Evolutionary conservation across 176 grass and related monocot genomes (phyloP).

Genomic region (Phragmites australis): DNA sequence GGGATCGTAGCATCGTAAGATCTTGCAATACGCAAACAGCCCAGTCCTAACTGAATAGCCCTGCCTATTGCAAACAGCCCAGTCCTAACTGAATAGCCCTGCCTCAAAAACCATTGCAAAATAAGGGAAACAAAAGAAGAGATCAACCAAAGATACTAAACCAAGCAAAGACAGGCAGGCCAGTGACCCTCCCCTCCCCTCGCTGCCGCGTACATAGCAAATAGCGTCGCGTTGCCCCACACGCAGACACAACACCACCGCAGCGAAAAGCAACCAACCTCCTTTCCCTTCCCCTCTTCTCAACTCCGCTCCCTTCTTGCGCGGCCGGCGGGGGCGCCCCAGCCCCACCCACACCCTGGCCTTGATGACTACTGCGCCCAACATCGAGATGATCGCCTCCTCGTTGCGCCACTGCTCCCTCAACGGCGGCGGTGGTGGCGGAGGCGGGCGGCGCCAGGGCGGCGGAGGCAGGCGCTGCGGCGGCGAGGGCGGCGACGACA

Average conservation of each 20-base stretch:
- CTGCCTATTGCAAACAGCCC: no score
- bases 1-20: no score
- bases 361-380: slow-evolving; percentile 73
- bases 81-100: neutral
- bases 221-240: neutral
- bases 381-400: slow-evolving; percentile 74
- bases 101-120: neutral
- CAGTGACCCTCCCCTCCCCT: neutral
- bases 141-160: neutral
- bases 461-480: neutral
- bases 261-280: slow-evolving; percentile 22
- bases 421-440: slow-evolving; percentile 19
- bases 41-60: no score
- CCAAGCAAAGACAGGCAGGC: neutral
- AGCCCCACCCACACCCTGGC: neutral
- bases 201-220: neutral
- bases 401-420: slow-evolving; percentile 68
- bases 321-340: slow-evolving; percentile 1
- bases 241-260: slow-evolving; percentile 35
- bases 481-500: slow-evolving; percentile 41
- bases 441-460: slow-evolving; percentile 1
- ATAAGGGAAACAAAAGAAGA: slow-evolving; percentile 14
- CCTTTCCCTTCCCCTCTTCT: neutral
- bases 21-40: no score
- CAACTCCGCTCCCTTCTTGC: neutral